Base-by-base conservation (phyloP, 164 flowering plant species). In the Saururus chinensis region DNA sequence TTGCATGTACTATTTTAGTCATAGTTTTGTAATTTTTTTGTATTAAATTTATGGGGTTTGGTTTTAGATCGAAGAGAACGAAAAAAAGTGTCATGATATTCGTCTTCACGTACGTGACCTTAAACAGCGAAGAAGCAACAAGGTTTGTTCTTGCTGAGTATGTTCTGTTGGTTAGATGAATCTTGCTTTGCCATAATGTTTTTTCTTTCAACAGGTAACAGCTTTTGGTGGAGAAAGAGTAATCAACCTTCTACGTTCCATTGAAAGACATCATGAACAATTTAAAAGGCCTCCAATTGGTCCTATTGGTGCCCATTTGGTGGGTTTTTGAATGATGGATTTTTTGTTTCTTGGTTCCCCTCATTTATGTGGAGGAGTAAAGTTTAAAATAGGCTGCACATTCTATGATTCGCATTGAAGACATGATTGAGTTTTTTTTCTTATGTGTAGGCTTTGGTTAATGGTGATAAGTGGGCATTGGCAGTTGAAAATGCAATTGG, bases 201-300 rank as follows among this genome's bases (percentile, higher is more conserved):
- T 40, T n/a, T 21, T 60, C 60, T 57, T 21, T 68, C 56, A 53
- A 48, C 70, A 93, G 99, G 95, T 91, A 53, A 87, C 97, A 16
- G 97, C 95, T 63, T 90, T 93, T 79, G 99, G 99, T 55, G 99
- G 99, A 51, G 86, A 80, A 10, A 81, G 70, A 75, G 99, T 93
- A 30, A 74, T 74, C 13, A 37, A 72, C 59, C 89, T 90, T 42
- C 70, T 93, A 58, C 85, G 73, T 22, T 77, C 67, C 48, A 85
- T 90, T 66, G 99, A 93, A 77, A 77, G 80, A 61, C 72, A 79
- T 53, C 83, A 78, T 56, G 71, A 60, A 25, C 78, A 63, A 66
- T 93, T 93, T 68, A 71, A 49, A 56, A 78, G 54, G 64, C 86
- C 95, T 9, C 99, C 99, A 14, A 88, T 93, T 78, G 99, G 99